phyloP scores from a whole-genome alignment of 2,329 filamentous ascomycete genomes.

The Aspergillus clavatus region DNA sequence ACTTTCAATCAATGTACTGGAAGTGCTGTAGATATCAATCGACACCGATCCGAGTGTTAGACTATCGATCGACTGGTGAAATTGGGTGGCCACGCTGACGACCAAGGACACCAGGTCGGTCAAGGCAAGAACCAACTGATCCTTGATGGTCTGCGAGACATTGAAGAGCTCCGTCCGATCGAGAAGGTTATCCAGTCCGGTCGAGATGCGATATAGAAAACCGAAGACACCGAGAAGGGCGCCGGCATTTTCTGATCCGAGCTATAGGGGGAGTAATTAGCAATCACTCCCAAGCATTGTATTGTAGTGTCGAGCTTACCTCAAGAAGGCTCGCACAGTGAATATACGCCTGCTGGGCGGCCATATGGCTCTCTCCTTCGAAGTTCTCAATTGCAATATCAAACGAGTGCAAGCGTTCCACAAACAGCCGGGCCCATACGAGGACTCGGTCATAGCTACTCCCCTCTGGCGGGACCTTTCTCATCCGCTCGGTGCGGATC shows the following conservation, averaged over 20 bases:
- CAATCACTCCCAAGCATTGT: too few species aligned
- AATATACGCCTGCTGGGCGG: slow-evolving; percentile 47
- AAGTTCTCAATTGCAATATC: slow-evolving; percentile 34
- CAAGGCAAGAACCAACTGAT: slow-evolving; percentile 41
- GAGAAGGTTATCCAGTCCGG: slow-evolving; percentile 41
- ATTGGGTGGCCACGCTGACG: slow-evolving; percentile 32
- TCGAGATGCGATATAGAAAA: slow-evolving; percentile 48
- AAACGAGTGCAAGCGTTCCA: slow-evolving; percentile 36
- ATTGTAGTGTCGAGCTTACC: slow-evolving; percentile 27
- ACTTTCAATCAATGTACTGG: slow-evolving; percentile 32
- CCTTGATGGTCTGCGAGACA: slow-evolving; percentile 45
- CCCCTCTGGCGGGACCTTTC: slow-evolving; percentile 36
- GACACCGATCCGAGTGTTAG: slow-evolving; percentile 22
- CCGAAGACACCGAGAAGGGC: slow-evolving; percentile 50
- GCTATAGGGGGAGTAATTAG: slow-evolving; percentile 25
- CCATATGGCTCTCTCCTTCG: slow-evolving; percentile 35
- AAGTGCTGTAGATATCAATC: slow-evolving; percentile 37
- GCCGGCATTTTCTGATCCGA: slow-evolving; percentile 45
- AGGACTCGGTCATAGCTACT: slow-evolving; percentile 41
- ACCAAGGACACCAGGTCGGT: slow-evolving; percentile 34
- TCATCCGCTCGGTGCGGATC: slow-evolving; percentile 38
- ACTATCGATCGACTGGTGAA: slow-evolving; percentile 28
- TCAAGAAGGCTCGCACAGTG: slow-evolving; percentile 47
- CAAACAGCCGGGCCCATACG: slow-evolving; percentile 37
- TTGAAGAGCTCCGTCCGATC: slow-evolving; percentile 46